Conservation (phyloP, 2,329 filamentous ascomycete genomes). For the Westerdykella ornata region DNA sequence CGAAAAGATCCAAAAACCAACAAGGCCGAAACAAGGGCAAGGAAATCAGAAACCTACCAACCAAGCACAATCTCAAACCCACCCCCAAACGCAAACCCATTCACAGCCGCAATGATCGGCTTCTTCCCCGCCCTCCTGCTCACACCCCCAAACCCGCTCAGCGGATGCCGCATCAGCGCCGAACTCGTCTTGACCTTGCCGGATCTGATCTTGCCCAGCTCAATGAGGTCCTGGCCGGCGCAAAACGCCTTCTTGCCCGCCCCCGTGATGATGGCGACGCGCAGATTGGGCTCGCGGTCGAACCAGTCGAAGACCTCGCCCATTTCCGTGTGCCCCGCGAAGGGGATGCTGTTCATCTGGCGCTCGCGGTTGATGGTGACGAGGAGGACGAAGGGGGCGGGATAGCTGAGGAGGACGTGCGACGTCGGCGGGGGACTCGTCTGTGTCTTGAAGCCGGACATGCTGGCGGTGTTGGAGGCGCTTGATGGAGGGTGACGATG, state of each 20-base stretch:
- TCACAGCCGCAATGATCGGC: conserved; percentile 55
- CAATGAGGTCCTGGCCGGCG: conserved; percentile 51
- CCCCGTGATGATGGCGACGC: conserved; percentile 46
- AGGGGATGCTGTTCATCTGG: conserved; percentile 43
- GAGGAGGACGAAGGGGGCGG: conserved; percentile 44
- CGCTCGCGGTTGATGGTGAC: conserved; percentile 49
- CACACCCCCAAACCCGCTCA: conserved; percentile 50
- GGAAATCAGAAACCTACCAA: conserved; percentile 40
- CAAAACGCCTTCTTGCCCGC: conserved; percentile 50
- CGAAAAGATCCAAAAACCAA: background rate
- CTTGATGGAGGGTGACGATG: background rate
- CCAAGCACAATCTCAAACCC: conserved; percentile 53
- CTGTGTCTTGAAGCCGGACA: conserved; percentile 23
- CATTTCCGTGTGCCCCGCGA: conserved; percentile 44
- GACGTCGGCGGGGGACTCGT: conserved; percentile 27
- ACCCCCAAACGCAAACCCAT: conserved; percentile 52
- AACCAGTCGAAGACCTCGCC: conserved; percentile 49
- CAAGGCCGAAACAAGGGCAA: background rate
- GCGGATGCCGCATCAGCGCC: conserved; percentile 36
- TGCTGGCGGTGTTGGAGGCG: conserved; percentile 4
- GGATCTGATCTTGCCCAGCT: conserved; percentile 28
- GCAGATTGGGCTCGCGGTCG: conserved; percentile 45
- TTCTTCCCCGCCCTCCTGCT: conserved; percentile 54
- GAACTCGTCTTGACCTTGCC: conserved; percentile 20
- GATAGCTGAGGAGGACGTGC: conserved; percentile 41